Evolutionary conservation across 2,329 filamentous ascomycete species (phyloP).

Genomic region (Curvularia eragrostidis): DNA sequence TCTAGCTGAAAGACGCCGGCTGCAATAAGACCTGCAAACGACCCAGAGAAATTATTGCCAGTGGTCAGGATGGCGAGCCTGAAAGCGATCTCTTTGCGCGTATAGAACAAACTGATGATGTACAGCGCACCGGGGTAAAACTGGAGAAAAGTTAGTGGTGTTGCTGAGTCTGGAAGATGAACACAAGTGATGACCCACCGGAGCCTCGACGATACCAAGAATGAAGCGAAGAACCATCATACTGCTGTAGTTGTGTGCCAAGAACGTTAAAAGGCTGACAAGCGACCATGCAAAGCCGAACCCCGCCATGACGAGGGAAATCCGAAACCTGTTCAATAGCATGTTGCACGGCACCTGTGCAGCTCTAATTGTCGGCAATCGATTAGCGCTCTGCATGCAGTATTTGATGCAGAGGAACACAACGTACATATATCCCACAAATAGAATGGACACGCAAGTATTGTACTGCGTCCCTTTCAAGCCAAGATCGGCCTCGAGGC

Average conservation of each 20-base stretch:
- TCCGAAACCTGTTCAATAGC: constrained; percentile 46
- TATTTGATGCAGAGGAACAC: constrained; percentile 10
- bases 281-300: constrained; percentile 48
- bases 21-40: constrained; percentile 53
- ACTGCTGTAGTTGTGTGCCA: background rate
- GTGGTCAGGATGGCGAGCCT: constrained; percentile 47
- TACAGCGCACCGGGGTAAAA: constrained; percentile 46
- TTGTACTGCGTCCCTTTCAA: constrained; percentile 65
- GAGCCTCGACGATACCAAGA: constrained; percentile 39
- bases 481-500: constrained; percentile 28
- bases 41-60: constrained; percentile 50
- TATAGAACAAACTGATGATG: constrained; percentile 49
- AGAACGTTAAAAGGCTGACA: constrained; percentile 31
- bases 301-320: constrained; percentile 38
- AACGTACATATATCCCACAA: constrained; percentile 51
- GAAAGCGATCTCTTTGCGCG: constrained; percentile 43
- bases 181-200: constrained; percentile 2
- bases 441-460: constrained; percentile 64
- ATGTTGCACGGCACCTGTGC: constrained; percentile 52
- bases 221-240: constrained; percentile 33
- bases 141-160: background rate
- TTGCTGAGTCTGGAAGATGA: background rate
- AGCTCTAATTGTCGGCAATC: constrained; percentile 31
- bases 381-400: constrained; percentile 25
- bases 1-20: constrained; percentile 49